Conservation (phyloP, 1,284 basidiomycete species). For the Sanghuangporus sanghuang region DNA sequence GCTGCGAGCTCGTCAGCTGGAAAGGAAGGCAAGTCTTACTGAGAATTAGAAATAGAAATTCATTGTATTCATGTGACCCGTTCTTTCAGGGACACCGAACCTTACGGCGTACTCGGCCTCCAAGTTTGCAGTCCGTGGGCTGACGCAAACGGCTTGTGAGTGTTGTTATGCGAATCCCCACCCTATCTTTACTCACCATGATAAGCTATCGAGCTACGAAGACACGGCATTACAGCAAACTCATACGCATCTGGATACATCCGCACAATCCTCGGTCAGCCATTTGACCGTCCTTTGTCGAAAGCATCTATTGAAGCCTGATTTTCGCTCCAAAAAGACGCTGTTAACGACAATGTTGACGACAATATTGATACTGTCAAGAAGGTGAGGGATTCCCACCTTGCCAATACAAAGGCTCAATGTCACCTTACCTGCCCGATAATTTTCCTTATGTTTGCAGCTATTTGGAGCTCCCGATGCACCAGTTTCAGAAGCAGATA, state of each 20-base stretch:
- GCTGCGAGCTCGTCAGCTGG: constrained; percentile 11
- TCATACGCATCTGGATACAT: constrained; percentile 12
- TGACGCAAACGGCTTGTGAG: constrained; percentile 12
- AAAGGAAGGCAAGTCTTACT: neutral
- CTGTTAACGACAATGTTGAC: neutral
- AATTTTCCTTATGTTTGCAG: neutral
- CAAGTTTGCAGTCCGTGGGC: constrained; percentile 15
- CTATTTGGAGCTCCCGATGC: neutral
- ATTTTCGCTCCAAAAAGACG: neutral
- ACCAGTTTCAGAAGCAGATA: constrained; percentile 1
- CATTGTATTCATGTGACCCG: neutral
- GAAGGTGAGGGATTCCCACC: neutral
- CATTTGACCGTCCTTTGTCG: neutral
- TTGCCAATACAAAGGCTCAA: neutral
- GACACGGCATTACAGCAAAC: constrained; percentile 16
- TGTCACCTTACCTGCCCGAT: neutral
- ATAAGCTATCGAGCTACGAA: constrained; percentile 16
- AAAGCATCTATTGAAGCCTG: neutral
- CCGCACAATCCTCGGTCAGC: neutral
- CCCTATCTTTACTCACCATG: neutral
- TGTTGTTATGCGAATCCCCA: neutral
- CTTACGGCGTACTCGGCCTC: constrained; percentile 10
- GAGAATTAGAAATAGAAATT: neutral
- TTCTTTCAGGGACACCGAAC: neutral
- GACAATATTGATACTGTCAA: neutral